Conservation (phyloP, 148 eudicot genomes). For the Silene latifolia region DNA sequence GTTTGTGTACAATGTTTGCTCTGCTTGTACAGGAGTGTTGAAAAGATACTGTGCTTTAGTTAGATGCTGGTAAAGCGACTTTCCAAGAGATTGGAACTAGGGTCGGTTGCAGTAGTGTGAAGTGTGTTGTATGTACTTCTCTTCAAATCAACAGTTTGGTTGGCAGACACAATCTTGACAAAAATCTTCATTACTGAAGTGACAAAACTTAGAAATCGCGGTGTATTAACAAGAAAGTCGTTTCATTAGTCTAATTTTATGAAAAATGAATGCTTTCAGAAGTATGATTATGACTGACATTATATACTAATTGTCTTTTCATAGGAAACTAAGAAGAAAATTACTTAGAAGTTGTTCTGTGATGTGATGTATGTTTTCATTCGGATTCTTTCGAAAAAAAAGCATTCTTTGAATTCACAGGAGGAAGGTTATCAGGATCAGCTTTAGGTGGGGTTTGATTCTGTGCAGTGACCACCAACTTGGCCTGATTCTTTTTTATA, state of each 20-base stretch:
- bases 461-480: slow-evolving; percentile 15
- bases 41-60: slow-evolving; percentile 47
- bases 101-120: slow-evolving; percentile 5
- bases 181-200: slow-evolving; percentile 6
- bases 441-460: slow-evolving; percentile 9
- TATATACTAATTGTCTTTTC: slow-evolving; percentile 6
- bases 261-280: slow-evolving; percentile 3
- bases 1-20: slow-evolving; percentile 21
- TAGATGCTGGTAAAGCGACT: slow-evolving; percentile 54
- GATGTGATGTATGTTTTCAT: not conserved
- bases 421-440: slow-evolving; percentile 9
- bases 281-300: slow-evolving; percentile 16
- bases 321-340: not conserved
- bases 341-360: slow-evolving; percentile 7
- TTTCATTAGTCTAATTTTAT: slow-evolving; percentile 6
- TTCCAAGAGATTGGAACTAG: slow-evolving; percentile 27
- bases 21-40: slow-evolving; percentile 34
- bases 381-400: slow-evolving; percentile 3
- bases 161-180: slow-evolving; percentile 16
- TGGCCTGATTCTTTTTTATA: slow-evolving; percentile 7
- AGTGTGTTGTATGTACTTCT: slow-evolving; percentile 11
- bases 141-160: slow-evolving; percentile 21
- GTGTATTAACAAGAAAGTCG: not conserved
- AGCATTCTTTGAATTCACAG: not conserved
- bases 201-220: not conserved